A percentile compares a stretch with the other conserved stretches of the same genome.
phyloP scores from a whole-genome alignment of 169 alveolate species.

The Perkinsus marinus region DNA sequence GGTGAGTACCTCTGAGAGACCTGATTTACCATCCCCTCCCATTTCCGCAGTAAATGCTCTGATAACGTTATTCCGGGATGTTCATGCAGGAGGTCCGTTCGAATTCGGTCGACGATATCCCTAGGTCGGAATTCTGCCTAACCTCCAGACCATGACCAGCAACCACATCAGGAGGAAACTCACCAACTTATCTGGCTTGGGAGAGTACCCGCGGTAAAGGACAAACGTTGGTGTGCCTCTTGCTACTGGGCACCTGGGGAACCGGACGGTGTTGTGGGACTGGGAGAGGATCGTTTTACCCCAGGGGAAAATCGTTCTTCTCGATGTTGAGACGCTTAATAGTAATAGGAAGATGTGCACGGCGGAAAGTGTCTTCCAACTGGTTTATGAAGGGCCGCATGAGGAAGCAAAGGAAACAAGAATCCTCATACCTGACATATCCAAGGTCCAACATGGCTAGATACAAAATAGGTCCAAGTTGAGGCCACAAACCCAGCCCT shows the following conservation, averaged over 20 bases:
- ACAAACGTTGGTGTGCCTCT: conserved; percentile 47
- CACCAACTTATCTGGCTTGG: background rate
- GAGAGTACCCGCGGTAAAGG: conserved; percentile 1
- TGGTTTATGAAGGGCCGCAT: conserved; percentile 45
- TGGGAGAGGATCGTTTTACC: background rate
- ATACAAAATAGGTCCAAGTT: background rate
- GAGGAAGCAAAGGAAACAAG: conserved; percentile 46
- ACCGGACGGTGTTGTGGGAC: background rate
- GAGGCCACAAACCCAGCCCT: background rate
- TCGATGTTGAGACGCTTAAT: conserved; percentile 39
- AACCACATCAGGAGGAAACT: background rate
- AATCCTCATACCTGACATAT: conserved; percentile 24
- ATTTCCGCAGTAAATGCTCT: background rate
- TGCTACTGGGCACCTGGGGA: conserved; percentile 28
- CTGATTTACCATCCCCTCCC: background rate
- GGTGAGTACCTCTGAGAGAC: background rate
- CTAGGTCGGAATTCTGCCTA: background rate
- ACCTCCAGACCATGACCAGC: background rate
- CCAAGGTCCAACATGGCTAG: background rate
- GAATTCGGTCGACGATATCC: background rate
- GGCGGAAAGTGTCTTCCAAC: conserved; percentile 16
- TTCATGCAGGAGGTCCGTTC: background rate
- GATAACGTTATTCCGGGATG: background rate
- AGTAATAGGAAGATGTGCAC: conserved; percentile 24
- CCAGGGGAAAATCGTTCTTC: conserved; percentile 38